Base-by-base conservation (phyloP, 2,329 filamentous ascomycete species). In the Ophiostoma sp. region DNA sequence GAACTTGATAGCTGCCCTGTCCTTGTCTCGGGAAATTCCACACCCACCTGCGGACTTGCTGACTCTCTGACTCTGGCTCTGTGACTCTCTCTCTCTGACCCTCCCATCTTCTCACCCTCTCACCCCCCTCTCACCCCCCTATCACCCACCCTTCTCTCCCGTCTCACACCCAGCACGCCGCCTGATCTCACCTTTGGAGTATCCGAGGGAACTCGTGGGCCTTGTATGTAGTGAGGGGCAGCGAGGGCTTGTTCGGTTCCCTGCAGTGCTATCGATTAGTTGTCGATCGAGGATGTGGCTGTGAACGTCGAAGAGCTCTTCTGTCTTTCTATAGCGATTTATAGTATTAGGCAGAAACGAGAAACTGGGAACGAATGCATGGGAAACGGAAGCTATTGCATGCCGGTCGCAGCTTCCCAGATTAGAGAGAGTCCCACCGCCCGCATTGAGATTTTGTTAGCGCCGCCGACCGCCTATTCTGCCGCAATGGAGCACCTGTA, bases 371-470 rank as follows among this genome's bases (percentile, higher is more conserved):
- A 27, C 27, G 27, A 27, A 27, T 27, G 27, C 27, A 27, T 27
- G 27, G 27, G 27, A 27, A 27, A 27, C 27, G 27, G 27, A 27
- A 27, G 27, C 27, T 27, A 1, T 27, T 27, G 27, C 27, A 27
- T 27, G 27, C 27, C 27, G 27, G 27, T 27, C 27, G 27, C 27
- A 27, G 27, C 27, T 27, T 27, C 27, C 27, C 27, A 27, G 27
- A 1, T 27, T 1, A 27, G 27, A 27, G 27, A 27, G 27, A 27
- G 27, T 27, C 49, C 49, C n/a, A 55, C 49, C 49, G n/a, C 49
- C 49, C n/a, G 49, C 55, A 41, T 64, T 55, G 47, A 55, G 62
- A 65, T 65, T 68, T 63, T 65, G 60, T 60, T 68, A 68, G 67
- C 67, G 67, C 47, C 8, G 41, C 5, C 14, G 16, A 55, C 47